Evolutionary conservation across 768 basidiomycete species (phyloP), one percentile per base, ranked within the genome.

Genomic region (Thelephora ganbajun): DNA sequence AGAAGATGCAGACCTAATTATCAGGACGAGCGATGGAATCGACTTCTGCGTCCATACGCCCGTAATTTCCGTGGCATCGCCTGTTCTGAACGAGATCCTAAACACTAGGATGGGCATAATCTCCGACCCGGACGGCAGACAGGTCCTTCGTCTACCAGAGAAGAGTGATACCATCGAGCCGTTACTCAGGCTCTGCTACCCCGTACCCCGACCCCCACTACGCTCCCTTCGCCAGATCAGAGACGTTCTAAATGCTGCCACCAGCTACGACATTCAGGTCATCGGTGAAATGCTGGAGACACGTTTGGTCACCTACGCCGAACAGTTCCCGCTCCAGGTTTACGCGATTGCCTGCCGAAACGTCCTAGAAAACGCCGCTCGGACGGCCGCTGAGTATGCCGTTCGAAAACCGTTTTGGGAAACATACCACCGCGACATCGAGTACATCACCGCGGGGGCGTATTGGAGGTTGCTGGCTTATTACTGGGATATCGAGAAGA

Each of bases 171-270:
- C 50, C 4, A 19, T 60, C 20, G 53, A 58, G 1, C 7, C 30
- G 5, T 48, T 61, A 33, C 55, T 60, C 14, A 50, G 50, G 0
- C 36, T 54, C 36, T 49, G 51, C 43, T 60, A 60, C 37, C 59
- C 59, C 20, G 23, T 33, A 20, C 6, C 22, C 9, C 35, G 33
- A 2, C 48, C 50, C 7, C 3, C 36, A 9, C 43, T 53, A 20
- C n/a, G 16, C 26, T 12, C 26, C 12, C 35, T 26, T 18, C 23
- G 26, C 2, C 18, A 13, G 33, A 30, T 48, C 16, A 23, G 22
- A 44, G 26, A 12, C 7, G 22, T 57, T 33, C 33, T 55, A 5
- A 48, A 45, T 7, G 56, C 50, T 3, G 56, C 56, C n/a, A 44
- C 48, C 45, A 56, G 56, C 33, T 58, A 58, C 41, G 43, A 48